Conservation (phyloP, 306 rosid genomes). For the Trifolium subterraneum region DNA sequence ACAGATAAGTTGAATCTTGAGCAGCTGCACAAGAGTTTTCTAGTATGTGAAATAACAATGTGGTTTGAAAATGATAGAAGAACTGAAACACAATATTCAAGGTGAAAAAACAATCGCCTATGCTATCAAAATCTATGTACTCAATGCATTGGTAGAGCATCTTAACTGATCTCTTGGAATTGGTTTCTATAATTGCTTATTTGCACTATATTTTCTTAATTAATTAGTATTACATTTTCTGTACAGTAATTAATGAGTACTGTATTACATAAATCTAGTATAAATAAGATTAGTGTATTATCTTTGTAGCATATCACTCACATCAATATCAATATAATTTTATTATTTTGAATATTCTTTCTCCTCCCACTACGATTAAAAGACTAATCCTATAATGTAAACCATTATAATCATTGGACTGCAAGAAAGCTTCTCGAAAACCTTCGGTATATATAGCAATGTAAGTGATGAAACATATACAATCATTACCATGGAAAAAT, state of each 20-base stretch:
- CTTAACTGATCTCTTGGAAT: constrained; percentile 2
- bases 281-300: background rate
- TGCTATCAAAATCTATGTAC: constrained; percentile 7
- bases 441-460: background rate
- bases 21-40: constrained; percentile 24
- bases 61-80: constrained; percentile 21
- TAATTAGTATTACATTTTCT: background rate
- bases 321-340: constrained; percentile 9
- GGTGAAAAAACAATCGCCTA: constrained; percentile 16
- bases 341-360: constrained; percentile 4
- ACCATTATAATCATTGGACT: constrained; percentile 17
- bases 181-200: background rate
- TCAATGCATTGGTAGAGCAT: background rate
- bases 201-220: constrained; percentile 1
- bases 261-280: background rate
- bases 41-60: constrained; percentile 26
- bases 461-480: constrained; percentile 14
- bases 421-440: background rate
- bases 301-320: background rate
- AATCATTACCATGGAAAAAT: constrained; percentile 7
- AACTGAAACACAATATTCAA: constrained; percentile 6
- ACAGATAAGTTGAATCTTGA: constrained; percentile 29
- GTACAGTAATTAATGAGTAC: no score
- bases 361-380: background rate
- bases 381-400: background rate